These are phyloP conservation scores for Spathaspora arborariae DNA, from an alignment of 805 yeast genomes.

Conservation along the genomic window DNA sequence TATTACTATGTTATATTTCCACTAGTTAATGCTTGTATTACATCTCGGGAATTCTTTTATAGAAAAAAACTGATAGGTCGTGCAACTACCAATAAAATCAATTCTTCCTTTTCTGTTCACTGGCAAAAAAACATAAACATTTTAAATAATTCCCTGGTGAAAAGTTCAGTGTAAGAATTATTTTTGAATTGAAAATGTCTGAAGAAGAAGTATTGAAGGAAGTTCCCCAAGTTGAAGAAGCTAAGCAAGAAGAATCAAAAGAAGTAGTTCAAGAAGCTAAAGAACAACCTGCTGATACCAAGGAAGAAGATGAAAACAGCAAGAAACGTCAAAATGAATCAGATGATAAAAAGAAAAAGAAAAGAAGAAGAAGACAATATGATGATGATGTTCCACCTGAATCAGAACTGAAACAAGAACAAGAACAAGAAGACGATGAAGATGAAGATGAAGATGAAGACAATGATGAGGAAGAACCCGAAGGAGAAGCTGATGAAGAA, in stretches of 20 bases:
- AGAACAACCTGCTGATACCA: slow-evolving; percentile 11
- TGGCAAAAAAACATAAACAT: neutral
- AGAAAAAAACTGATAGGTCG: neutral
- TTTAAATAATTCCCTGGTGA: neutral
- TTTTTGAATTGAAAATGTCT: neutral
- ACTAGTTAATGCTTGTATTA: too few species aligned
- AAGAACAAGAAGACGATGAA: slow-evolving; percentile 45
- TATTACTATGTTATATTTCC: neutral
- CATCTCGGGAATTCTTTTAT: too few species aligned
- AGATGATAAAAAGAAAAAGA: slow-evolving; percentile 39
- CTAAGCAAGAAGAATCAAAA: slow-evolving; percentile 14
- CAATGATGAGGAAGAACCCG: slow-evolving; percentile 37
- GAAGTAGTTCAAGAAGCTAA: slow-evolving; percentile 3
- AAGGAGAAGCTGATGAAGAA: slow-evolving; percentile 65
- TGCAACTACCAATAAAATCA: neutral
- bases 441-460: slow-evolving; percentile 48
- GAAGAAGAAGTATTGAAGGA: slow-evolving; percentile 2
- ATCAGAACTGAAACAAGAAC: slow-evolving; percentile 39
- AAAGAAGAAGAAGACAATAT: slow-evolving; percentile 56
- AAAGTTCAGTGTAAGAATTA: neutral
- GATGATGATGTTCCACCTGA: slow-evolving; percentile 55
- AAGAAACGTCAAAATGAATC: slow-evolving; percentile 9
- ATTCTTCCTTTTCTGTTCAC: neutral
- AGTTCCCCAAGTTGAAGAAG: slow-evolving; percentile 4
- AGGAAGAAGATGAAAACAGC: slow-evolving; percentile 7